Base-by-base conservation (phyloP, 805 yeast genomes). In the Scheffersomyces stipitis region DNA sequence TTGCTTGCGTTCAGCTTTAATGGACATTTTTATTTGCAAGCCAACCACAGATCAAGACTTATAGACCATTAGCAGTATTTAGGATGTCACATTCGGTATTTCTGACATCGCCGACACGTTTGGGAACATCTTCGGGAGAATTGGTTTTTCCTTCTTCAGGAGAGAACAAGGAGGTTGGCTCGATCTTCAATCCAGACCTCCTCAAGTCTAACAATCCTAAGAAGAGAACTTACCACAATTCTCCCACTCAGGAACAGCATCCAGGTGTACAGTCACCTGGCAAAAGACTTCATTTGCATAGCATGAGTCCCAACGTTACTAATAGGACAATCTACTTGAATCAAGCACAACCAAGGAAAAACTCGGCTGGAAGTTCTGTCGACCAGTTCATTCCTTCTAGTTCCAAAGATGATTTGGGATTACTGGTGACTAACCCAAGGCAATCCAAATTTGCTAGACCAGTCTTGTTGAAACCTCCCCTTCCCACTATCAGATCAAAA, bases 271-370 rank as follows among this genome's bases (percentile, higher is more conserved):
- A 23, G 8, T 52, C 58, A 9, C 55, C 63, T 13, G 42, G 45
- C 17, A 62, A 57, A 41, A 41, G 69, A 35, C 43, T 50, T 16
- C 53, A 52, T 34, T 47, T 64, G 30, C 65, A 58, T 34, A 56
- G 46, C 37, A 59, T 64, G 65, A 61, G 67, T 44, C 69, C 70
- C 26, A 64, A 64, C 38, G 66, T 63, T 9, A 28, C 57, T 10
- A 47, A 54, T 16, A 53, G 49, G 37, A 52, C 61, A 8, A 47
- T 61, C 18, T 50, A 56, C 40, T 41, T 57, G 34, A 39, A 44
- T 17, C 37, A 46, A 22, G 28, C 29, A 14, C 33, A 42, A 28
- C 18, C 41, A n/a, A 33, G 38, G 30, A 30, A 35, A 15, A 20
- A 13, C 34, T 6, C 12, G 13, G n/a, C 18, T 13, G n/a, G n/a